A percentile compares a stretch with the other conserved stretches of the same genome.
phyloP scores from a whole-genome alignment of 805 yeast genomes.

The Ogataea paraovalis region DNA sequence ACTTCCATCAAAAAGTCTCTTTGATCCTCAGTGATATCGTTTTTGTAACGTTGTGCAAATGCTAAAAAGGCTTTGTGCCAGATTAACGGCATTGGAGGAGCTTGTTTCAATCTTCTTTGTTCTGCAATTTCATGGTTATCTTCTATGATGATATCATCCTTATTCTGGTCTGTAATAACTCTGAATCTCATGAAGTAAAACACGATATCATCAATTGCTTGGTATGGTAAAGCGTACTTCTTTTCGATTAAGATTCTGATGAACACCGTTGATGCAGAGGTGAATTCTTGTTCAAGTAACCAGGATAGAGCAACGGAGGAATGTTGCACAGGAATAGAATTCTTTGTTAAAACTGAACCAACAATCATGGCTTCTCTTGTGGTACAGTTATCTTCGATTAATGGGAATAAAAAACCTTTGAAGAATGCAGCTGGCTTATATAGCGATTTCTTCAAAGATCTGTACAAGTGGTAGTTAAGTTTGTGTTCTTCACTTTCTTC shows the following conservation, averaged over 20 bases:
- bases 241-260: conserved; percentile 87
- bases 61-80: conserved; percentile 97
- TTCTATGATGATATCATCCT: conserved; percentile 20
- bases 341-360: conserved; percentile 83
- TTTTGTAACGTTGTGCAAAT: conserved; percentile 93
- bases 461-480: conserved; percentile 87
- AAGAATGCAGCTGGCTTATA: conserved; percentile 98
- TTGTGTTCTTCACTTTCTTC: conserved; percentile 72
- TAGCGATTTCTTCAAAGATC: conserved; percentile 86
- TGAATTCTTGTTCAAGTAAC: conserved; percentile 74
- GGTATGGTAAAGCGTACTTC: conserved; percentile 95
- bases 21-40: conserved; percentile 98
- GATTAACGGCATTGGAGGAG: conserved; percentile 80
- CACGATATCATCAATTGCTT: conserved; percentile 90
- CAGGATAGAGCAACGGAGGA: conserved; percentile 93
- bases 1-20: conserved; percentile 91
- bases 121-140: conserved; percentile 27
- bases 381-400: conserved; percentile 84
- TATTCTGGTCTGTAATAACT: conserved; percentile 41
- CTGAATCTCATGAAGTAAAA: conserved; percentile 92
- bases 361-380: conserved; percentile 93
- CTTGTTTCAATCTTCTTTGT: conserved; percentile 27
- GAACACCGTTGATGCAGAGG: conserved; percentile 86
- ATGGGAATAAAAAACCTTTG: conserved; percentile 91
- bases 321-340: conserved; percentile 91